Base-by-base conservation (phyloP, 176 grass and related monocot genomes). In the Luzula sylvatica region DNA sequence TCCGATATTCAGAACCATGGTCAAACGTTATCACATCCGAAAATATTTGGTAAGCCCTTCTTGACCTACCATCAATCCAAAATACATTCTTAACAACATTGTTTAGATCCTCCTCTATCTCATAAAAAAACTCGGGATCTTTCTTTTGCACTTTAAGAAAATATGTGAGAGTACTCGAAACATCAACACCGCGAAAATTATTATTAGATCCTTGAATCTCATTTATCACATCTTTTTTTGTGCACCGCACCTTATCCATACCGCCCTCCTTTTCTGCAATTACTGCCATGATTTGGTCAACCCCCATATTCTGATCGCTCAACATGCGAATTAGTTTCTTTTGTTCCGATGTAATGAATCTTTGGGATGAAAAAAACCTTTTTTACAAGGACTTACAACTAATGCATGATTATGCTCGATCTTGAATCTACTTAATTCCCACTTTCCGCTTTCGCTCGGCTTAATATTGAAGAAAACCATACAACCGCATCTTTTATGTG, bases 11-110 rank as follows among this genome's bases (percentile, higher is more conserved):
- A n/a, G n/a, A n/a, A n/a, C n/a, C n/a, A n/a, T n/a, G n/a, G 7
- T 63, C 42, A 5, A 63, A 63, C 3, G 58, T 63, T 16, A 63
- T 27, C 2, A 32, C 35, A 63, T 63, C 58, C 6, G 35, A 28
- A 63, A 46, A 63, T 15, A 42, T n/a, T 63, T 35, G 38, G 26
- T 58, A 58, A 13, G 26, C 55, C 14, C 17, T 30, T 58, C 32
- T 58, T 58, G 55, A 16, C 9, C 28, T 22, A 19, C 15, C n/a
- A 58, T 58, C 3, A 20, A 38, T 27, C 55, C 55, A 58, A 38
- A 58, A 19, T 38, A 58, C 8, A 39, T 40, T 20, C 11, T 22
- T 11, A 2, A 40, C 55, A 1, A 5, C 0, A 58, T n/a, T 27
- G 4, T 40, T 13, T 14, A 32, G 26, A 58, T 39, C 26, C 3